Base-by-base conservation (phyloP, 139 green algal species). In the Marvania coccoides region DNA sequence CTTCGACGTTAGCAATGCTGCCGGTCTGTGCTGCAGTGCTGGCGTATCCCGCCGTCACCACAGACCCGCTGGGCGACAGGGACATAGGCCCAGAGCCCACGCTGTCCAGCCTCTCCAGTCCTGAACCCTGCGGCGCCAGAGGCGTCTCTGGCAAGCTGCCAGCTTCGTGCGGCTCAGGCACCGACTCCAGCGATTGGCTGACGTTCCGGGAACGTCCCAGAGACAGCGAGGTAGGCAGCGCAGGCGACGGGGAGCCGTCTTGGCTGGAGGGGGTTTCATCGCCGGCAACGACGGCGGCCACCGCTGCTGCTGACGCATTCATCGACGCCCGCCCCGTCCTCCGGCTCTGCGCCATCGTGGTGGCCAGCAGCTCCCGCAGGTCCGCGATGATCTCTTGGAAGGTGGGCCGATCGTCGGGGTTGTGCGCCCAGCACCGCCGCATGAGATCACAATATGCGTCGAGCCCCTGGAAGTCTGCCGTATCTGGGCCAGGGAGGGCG, bases 381-480 rank as follows among this genome's bases (percentile, higher is more conserved):
- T 38, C 46, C 3, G 38, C 57, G 13, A 89, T 82, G 13, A 91
- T 39, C 19, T 82, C 58, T 56, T 88, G 74, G 75, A 91, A 91
- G 15, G 31, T 64, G 2, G 85, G 85, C 14, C 85, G 68, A 35
- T 70, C 61, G 3, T 29, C 28, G 1, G 71, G 48, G 10, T 75
- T 63, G 28, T 84, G 57, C 26, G 65, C 60, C 86, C 87, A 94
- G 73, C 87, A 94, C 6, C 29, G 28, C 60, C 78, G 42, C 76
- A 94, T 87, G n/a, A 94, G 73, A 29, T 65, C 31, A 31, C 80
- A 35, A 59, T 81, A 88, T 23, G 60, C 71, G 28, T 75, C 65
- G 28, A 86, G 55, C 51, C 64, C 76, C 13, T 47, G 34, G 26
- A 78, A 81, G 23, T 31, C 58, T 39, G 45, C 10, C 10, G 42